Conservation (phyloP, 345 rosid genomes). For the Limnanthes douglasii region DNA sequence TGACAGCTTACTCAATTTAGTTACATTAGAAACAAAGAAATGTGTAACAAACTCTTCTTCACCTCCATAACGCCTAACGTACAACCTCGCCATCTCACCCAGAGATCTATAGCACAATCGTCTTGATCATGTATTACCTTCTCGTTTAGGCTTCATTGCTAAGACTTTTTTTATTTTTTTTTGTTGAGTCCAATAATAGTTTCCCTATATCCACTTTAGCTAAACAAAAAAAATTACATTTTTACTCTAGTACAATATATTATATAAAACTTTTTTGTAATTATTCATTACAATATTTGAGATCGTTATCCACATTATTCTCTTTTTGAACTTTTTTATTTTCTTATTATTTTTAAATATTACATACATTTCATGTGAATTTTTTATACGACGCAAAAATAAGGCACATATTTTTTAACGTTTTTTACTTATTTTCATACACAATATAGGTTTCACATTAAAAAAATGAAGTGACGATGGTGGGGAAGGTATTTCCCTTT, state of each 20-base stretch:
- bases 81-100: neutral
- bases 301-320: neutral
- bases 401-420: too few species aligned
- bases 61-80: too few species aligned
- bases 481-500: too few species aligned
- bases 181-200: neutral
- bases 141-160: neutral
- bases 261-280: neutral
- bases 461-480: too few species aligned
- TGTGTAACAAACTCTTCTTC: neutral
- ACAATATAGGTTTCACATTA: too few species aligned
- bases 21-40: neutral
- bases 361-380: too few species aligned
- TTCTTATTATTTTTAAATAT: too few species aligned
- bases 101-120: neutral
- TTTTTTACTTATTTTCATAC: too few species aligned
- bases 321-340: too few species aligned
- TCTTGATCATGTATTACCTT: too few species aligned
- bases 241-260: neutral
- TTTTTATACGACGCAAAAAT: too few species aligned
- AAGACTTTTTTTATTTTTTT: neutral
- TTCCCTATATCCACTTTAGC: neutral
- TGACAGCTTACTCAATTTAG: neutral
- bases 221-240: neutral
- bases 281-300: conserved; percentile 2